phyloP scores from a whole-genome alignment of 2,329 filamentous ascomycete genomes.

The Nigrograna mackinnonii region DNA sequence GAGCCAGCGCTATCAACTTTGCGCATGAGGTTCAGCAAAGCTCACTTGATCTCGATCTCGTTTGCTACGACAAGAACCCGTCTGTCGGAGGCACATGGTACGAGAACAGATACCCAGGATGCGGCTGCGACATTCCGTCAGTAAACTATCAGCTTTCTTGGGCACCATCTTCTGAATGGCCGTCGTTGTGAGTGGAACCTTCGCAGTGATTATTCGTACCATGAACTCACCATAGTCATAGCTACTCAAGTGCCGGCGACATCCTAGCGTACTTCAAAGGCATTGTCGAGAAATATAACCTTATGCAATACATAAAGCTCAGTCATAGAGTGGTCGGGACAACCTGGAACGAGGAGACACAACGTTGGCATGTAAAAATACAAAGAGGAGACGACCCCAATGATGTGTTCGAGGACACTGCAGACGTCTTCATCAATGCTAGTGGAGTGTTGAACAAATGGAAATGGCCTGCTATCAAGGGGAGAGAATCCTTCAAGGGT shows the following conservation, averaged over 20 bases:
- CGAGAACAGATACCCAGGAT: slow-evolving; percentile 38
- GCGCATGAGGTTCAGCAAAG: slow-evolving; percentile 44
- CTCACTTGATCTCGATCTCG: slow-evolving; percentile 29
- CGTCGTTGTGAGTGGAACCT: background rate
- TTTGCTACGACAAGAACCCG: slow-evolving; percentile 44
- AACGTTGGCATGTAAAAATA: slow-evolving; percentile 21
- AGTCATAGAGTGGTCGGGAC: slow-evolving; percentile 32
- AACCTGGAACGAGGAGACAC: slow-evolving; percentile 40
- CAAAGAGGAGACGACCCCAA: background rate
- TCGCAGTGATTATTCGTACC: no score
- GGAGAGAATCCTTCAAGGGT: slow-evolving; percentile 1
- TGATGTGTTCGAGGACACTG: slow-evolving; percentile 29
- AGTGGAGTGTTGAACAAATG: slow-evolving; percentile 3
- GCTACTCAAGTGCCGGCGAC: background rate
- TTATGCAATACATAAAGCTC: slow-evolving; percentile 32
- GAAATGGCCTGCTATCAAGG: background rate
- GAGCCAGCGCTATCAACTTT: slow-evolving; percentile 38
- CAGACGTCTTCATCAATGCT: slow-evolving; percentile 34
- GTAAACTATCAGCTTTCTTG: slow-evolving; percentile 28
- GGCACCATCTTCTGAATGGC: slow-evolving; percentile 36
- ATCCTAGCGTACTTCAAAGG: slow-evolving; percentile 31
- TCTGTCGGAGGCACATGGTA: slow-evolving; percentile 46
- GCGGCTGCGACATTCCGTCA: slow-evolving; percentile 2
- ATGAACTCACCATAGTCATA: no score
- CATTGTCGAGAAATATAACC: slow-evolving; percentile 34